Percentiles rank a stretch among this genome's conserved stretches.
Evolutionary conservation across 2,329 filamentous ascomycete species (phyloP).

Genomic region (Claviceps arundinis): DNA sequence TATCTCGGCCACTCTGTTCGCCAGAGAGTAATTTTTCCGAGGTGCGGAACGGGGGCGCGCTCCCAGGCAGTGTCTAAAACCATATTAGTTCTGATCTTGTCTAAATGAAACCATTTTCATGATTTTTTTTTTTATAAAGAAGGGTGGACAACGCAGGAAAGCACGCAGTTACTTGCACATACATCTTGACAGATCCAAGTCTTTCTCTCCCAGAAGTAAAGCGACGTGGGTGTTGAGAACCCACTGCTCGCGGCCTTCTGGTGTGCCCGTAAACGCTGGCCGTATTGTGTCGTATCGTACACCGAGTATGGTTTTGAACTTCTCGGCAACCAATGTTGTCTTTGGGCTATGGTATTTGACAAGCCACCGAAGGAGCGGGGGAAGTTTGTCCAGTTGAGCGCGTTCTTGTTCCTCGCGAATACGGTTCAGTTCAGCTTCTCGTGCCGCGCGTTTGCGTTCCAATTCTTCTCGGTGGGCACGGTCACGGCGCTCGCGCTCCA

Average conservation of each 20-base stretch:
- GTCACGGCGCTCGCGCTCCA: slow-evolving; percentile 34
- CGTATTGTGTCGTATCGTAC: slow-evolving; percentile 52
- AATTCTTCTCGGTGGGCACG: slow-evolving; percentile 29
- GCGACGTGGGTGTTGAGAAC: slow-evolving; percentile 52
- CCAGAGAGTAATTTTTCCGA: slow-evolving; percentile 49
- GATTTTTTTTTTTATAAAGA: no score
- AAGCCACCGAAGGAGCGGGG: slow-evolving; percentile 48
- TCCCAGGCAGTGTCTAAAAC: slow-evolving; percentile 44
- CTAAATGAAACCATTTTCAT: not conserved
- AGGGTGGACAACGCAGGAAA: no score
- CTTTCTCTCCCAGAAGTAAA: slow-evolving; percentile 50
- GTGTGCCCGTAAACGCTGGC: slow-evolving; percentile 35
- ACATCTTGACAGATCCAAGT: slow-evolving; percentile 47
- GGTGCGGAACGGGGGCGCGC: slow-evolving; percentile 34
- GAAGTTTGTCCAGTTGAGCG: slow-evolving; percentile 41
- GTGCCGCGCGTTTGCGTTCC: slow-evolving; percentile 35
- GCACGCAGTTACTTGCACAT: slow-evolving; percentile 9
- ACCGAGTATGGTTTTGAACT: slow-evolving; percentile 44
- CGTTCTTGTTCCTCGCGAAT: slow-evolving; percentile 42
- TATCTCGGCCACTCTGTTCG: slow-evolving; percentile 43
- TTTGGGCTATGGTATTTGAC: slow-evolving; percentile 39
- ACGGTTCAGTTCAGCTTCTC: slow-evolving; percentile 37
- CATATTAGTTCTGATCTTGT: not conserved
- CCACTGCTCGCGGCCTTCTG: slow-evolving; percentile 51
- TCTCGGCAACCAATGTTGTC: slow-evolving; percentile 33